These are phyloP conservation scores for Xeromyces bisporus DNA, from an alignment of 495 filamentous ascomycete species.

Conservation along the genomic window DNA sequence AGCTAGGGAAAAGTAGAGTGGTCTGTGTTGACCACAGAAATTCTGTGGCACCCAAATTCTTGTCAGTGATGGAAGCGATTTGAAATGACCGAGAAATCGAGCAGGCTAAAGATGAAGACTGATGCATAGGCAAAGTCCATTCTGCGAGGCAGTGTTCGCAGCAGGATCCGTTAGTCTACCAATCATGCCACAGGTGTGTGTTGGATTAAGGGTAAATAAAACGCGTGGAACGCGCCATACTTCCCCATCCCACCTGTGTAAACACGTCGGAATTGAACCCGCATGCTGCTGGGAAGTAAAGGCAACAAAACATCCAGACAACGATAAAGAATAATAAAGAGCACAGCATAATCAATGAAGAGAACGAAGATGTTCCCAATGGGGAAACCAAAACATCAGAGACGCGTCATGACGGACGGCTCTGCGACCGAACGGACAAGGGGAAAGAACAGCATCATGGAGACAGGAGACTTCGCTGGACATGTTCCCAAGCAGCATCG, in stretches of 20 bases:
- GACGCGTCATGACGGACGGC: conserved; percentile 18
- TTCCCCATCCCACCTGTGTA: too few relatives aligned
- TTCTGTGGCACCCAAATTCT: background rate
- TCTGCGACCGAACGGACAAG: conserved; percentile 17
- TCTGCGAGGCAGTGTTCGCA: too few relatives aligned
- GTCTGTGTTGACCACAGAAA: background rate
- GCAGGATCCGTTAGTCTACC: too few relatives aligned
- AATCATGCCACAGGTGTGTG: background rate
- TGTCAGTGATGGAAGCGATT: conserved; percentile 1
- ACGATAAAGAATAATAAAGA: background rate
- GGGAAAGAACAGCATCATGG: conserved; percentile 4
- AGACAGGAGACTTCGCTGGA: background rate
- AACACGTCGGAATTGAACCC: too few relatives aligned
- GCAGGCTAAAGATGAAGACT: too few relatives aligned
- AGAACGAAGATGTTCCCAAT: background rate
- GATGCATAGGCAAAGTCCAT: too few relatives aligned
- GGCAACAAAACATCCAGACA: too few relatives aligned
- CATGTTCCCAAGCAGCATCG: background rate
- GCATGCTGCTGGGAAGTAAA: too few relatives aligned
- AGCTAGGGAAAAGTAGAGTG: too few relatives aligned
- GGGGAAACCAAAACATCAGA: conserved; percentile 6
- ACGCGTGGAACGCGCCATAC: background rate
- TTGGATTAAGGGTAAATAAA: background rate
- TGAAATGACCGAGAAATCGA: background rate
- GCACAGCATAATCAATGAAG: background rate